These are phyloP conservation scores for Fusarium sp. DNA, from an alignment of 2,329 filamentous ascomycete genomes.

Conservation along the genomic window DNA sequence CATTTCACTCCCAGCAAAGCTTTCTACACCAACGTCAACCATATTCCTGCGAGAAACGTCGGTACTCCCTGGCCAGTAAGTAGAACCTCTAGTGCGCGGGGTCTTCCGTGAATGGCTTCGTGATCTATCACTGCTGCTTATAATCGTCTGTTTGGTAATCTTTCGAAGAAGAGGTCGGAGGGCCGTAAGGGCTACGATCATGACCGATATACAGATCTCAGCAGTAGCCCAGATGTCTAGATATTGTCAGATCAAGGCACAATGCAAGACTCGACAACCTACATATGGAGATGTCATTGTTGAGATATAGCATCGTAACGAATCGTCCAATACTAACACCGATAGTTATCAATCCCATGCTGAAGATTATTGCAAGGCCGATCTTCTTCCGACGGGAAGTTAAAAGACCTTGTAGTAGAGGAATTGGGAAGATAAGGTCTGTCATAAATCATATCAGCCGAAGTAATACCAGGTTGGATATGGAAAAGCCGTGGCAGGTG, in stretches of 20 bases:
- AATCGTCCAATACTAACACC: conserved; percentile 5
- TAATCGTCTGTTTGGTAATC: neutral
- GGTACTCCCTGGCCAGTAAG: too few species aligned
- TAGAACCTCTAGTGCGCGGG: too few species aligned
- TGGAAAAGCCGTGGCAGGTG: too few species aligned
- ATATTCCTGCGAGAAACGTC: too few species aligned
- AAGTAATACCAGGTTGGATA: too few species aligned
- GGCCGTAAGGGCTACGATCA: conserved; percentile 3
- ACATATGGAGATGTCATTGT: conserved; percentile 13
- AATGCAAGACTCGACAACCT: accelerated
- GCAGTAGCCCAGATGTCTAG: conserved; percentile 15
- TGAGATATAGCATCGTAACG: neutral
- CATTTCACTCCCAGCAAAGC: too few species aligned
- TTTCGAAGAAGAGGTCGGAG: conserved; percentile 1
- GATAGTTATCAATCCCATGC: neutral
- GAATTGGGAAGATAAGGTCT: neutral
- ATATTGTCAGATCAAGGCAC: neutral
- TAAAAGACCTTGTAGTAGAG: neutral
- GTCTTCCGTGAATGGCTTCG: too few species aligned
- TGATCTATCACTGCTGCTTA: neutral
- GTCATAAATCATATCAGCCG: too few species aligned
- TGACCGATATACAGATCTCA: conserved; percentile 14
- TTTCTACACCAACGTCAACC: too few species aligned
- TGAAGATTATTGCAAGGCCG: neutral
- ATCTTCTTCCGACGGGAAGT: neutral